Evolutionary conservation across 257 asterid genomes (phyloP), one percentile per base, ranked within the genome.

Genomic region (Lavandula angustifolia): DNA sequence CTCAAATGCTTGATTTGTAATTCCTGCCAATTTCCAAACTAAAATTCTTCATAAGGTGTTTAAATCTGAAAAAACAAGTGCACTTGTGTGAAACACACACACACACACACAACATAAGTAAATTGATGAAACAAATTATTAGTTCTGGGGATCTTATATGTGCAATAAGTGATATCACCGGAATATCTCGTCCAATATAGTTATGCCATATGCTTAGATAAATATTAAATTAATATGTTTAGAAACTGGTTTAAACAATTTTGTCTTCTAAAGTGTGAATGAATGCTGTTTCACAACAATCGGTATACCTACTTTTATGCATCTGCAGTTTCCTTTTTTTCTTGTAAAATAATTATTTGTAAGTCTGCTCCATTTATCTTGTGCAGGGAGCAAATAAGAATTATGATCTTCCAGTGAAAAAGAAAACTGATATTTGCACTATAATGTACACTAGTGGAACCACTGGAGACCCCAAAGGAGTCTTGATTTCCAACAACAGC

Each of bases 361-460:
- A 16, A 48, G 12, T 54, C 38, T 63, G 51, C 29, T 33, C 49
- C 74, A 13, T 76, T 72, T 66, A 49, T 54, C 60, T 55, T 72
- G 67, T 77, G 84, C 88, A 92, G 99, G 99, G 97, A 63, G 78
- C 78, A 44, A 76, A 70, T 66, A 76, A 81, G 69, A 79, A 78
- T 69, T 86, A 68, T 69, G 91, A 94, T 66, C 95, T 89, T 76
- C 99, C 99, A 1, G 81, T 70, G 80, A 92, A 90, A 78, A 74
- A 72, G 79, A 87, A 83, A 64, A 76, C 84, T 44, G 97, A 89
- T 74, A 89, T 89, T 61, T 92, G 97, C 72, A 89, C 99, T 55
- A 92, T 92, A 46, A 92, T 92, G 99, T 92, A 92, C 68, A 92
- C 99, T 47, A 92, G 99, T 73, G 99, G 99, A 60, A 92, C 99